Evolutionary conservation across 164 flowering plant genomes (phyloP), one percentile per base, ranked within the genome.

Genomic region (Stephania japonica): DNA sequence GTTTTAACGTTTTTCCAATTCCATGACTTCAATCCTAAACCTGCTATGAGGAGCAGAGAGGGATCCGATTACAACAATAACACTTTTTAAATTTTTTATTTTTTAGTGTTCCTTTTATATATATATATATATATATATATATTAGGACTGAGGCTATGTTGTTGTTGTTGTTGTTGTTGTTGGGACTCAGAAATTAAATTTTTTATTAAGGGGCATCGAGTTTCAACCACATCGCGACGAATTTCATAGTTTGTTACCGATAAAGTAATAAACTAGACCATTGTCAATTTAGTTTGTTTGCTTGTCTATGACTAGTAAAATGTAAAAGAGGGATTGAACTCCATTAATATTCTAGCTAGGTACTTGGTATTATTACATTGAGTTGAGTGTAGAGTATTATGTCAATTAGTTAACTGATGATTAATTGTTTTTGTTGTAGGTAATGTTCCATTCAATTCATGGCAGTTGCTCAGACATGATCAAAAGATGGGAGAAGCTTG

Each of bases 391-490:
- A 64, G 10, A 21, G 8, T n/a, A n/a, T 8, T 64, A 4, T 13
- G 1, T 23, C 14, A 16, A 65, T 23, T 11, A 23, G 27, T 32
- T 65, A 12, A 23, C 6, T 21, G 25, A n/a, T 50, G 65, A 64
- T 32, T 50, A 44, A 64, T 32, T 4, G 49, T 56, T 56, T 12
- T 47, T 71, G 61, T 3, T 26, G 50, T 50, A 80, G 82, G 1
- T 59, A 18, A 74, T 77, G 82, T 26, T 80, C 26, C 78, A 73
- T 0, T 77, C 71, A 61, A 74, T 80, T 68, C 14, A 16, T 13
- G 41, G 53, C 0, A 53, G 82, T 69, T 64, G 75, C 18, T 19
- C 9, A 13, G 80, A 77, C 26, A 6, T 80, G 71, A n/a, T 77
- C 1, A 67, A 41, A 13, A 80, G 41, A 63, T 80, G 80, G 80